Base-by-base conservation (phyloP, 805 yeast genomes). In the Lachancea nothofagi region DNA sequence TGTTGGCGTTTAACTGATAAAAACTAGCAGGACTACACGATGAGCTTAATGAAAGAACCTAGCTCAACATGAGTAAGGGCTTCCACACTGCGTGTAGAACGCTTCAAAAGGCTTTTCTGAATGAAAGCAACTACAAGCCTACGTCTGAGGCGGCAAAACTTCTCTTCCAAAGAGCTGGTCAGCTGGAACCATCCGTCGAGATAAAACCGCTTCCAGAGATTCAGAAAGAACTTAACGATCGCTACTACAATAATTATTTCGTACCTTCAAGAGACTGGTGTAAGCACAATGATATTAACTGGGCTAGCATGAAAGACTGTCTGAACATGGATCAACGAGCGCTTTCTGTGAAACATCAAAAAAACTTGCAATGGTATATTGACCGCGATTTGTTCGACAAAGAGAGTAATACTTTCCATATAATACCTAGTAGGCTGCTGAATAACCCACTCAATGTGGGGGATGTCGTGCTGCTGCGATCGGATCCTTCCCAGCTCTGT, bases 401-500 rank as follows among this genome's bases (percentile, higher is more conserved):
- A 18, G 33, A 23, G 10, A 24, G 18, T 2, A 20, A 23, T 37
- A 15, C 28, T n/a, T 36, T 45, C 26, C 37, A 33, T 21, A 35
- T 50, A 31, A 18, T 26, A 12, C 44, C 48, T 7, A 27, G 32
- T 13, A 36, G 31, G 6, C 34, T 50, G n/a, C 24, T 42, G 34
- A 25, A 30, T 7, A 35, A 33, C 5, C 48, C 57, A 5, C 37
- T 77, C 12, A 47, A 64, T 6, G 62, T 77, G 3, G 89, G 90
- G 33, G 89, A 83, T 56, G 62, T 80, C 33, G 87, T 80, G 3
- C 72, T 77, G 13, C 53, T 80, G 13, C 62, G 59, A 5, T 52
- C 67, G 33, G 62, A 70, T 36, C 67, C 67, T 27, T 62, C 71
- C 3, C 71, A 69, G 36, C 60, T 80, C 14, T 72, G 74, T 20